These are phyloP conservation scores for Puya raimondii DNA, from an alignment of 176 grass and related monocot genomes.

Conservation along the genomic window DNA sequence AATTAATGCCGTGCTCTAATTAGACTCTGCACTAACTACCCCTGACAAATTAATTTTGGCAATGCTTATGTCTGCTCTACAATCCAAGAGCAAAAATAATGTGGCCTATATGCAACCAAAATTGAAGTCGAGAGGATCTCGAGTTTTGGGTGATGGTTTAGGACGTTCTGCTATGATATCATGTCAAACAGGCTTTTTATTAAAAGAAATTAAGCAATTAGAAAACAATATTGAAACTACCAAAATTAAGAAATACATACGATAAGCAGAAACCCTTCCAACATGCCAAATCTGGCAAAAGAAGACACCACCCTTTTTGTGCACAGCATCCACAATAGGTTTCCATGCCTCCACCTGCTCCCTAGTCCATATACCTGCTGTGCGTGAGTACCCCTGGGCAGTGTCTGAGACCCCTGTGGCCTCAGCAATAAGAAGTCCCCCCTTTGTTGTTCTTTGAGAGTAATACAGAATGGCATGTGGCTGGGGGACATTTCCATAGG, in stretches of 20 bases:
- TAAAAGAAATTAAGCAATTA: too few relatives aligned
- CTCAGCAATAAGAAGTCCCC: conserved; percentile 46
- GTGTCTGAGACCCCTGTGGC: conserved; percentile 57
- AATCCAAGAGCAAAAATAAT: too few relatives aligned
- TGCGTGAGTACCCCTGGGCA: conserved; percentile 52
- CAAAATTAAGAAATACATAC: conserved; percentile 40
- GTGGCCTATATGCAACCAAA: too few relatives aligned
- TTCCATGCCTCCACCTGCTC: conserved; percentile 73
- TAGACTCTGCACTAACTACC: too few relatives aligned
- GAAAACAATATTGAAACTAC: conserved; percentile 16
- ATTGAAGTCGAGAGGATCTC: too few relatives aligned
- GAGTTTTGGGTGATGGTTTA: too few relatives aligned
- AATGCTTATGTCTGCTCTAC: too few relatives aligned
- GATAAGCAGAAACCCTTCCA: conserved; percentile 27
- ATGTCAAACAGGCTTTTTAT: too few relatives aligned
- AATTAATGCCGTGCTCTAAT: too few relatives aligned
- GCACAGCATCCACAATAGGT: conserved; percentile 50
- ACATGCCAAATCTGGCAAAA: too few relatives aligned
- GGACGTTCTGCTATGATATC: too few relatives aligned
- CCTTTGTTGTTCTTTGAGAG: conserved; percentile 40
- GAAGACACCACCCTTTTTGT: conserved; percentile 25
- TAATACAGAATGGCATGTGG: conserved; percentile 46
- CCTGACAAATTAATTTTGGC: too few relatives aligned
- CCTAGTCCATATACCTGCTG: conserved; percentile 58
- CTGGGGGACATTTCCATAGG: conserved; percentile 37